A percentile compares a stretch with the other conserved stretches of the same genome.
Evolutionary conservation across 139 green algal genomes (phyloP).

Genomic region (Diplosphaera chodatii): DNA sequence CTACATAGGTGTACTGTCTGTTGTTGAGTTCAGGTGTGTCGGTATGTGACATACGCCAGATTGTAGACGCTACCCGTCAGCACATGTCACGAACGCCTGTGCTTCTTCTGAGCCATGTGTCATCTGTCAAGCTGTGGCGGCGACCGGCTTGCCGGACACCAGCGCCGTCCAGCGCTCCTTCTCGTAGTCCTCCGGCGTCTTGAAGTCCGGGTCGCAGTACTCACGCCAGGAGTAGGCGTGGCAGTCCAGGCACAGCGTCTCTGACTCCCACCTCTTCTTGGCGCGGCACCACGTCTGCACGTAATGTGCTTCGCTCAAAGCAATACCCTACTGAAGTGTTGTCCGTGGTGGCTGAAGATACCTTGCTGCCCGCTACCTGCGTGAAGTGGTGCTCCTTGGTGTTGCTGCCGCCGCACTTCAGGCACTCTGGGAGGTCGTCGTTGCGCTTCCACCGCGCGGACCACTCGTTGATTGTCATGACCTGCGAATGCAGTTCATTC

Average conservation of each 20-base stretch:
- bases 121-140: no score
- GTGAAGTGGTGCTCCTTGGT: slow-evolving; percentile 86
- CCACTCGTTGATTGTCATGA: slow-evolving; percentile 90
- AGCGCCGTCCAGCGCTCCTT: slow-evolving; percentile 51
- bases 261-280: slow-evolving; percentile 79
- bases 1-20: no score
- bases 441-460: slow-evolving; percentile 78
- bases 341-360: no score
- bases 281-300: slow-evolving; percentile 67
- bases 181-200: slow-evolving; percentile 82
- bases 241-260: slow-evolving; percentile 86
- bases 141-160: no score
- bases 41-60: no score
- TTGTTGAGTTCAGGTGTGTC: no score
- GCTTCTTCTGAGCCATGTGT: no score
- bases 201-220: slow-evolving; percentile 89
- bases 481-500: slow-evolving; percentile 8
- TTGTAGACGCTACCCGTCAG: no score
- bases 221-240: slow-evolving; percentile 71
- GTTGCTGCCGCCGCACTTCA: slow-evolving; percentile 54
- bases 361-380: no score
- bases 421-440: slow-evolving; percentile 73
- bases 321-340: no score
- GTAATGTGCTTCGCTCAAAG: no score
- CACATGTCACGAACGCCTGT: no score